Evolutionary conservation across 805 yeast species (phyloP).

Genomic region (Teunomyces tritomae): DNA sequence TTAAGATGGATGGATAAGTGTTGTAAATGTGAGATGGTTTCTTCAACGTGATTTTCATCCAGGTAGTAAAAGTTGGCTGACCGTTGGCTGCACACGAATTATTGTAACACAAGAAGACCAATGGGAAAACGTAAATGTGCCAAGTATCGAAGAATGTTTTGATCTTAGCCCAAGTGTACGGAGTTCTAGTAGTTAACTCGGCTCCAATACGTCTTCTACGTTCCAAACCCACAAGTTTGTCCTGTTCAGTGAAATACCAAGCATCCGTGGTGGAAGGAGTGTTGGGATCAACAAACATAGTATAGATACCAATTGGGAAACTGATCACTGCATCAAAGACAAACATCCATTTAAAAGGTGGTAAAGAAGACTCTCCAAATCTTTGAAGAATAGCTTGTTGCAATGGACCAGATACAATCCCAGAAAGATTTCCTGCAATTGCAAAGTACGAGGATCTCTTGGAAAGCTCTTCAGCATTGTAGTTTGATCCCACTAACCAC

Average conservation of each 20-base stretch:
- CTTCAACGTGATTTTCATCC: conserved; percentile 32
- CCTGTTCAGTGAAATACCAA: conserved; percentile 42
- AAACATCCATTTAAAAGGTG: conserved; percentile 47
- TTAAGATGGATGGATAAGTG: conserved; percentile 28
- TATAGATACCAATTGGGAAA: conserved; percentile 38
- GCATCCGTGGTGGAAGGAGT: conserved; percentile 45
- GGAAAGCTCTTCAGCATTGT: conserved; percentile 30
- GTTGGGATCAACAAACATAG: conserved; percentile 44
- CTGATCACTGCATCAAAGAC: conserved; percentile 42
- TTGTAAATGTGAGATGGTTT: conserved; percentile 30
- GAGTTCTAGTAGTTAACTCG: conserved; percentile 39
- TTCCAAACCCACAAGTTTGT: conserved; percentile 45
- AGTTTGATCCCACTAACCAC: conserved; percentile 31
- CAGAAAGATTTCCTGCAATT: conserved; percentile 33
- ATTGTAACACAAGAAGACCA: conserved; percentile 35
- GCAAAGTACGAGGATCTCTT: conserved; percentile 36
- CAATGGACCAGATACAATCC: conserved; percentile 37
- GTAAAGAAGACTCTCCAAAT: conserved; percentile 12
- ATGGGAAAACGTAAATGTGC: conserved; percentile 48
- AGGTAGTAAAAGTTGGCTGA: conserved; percentile 38
- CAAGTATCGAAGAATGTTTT: conserved; percentile 45
- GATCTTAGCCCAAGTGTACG: conserved; percentile 39
- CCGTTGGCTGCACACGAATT: conserved; percentile 29
- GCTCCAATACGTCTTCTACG: conserved; percentile 36
- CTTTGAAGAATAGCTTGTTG: conserved; percentile 27